Conservation (phyloP, 176 grass and related monocot species). For the Carex parvula region DNA sequence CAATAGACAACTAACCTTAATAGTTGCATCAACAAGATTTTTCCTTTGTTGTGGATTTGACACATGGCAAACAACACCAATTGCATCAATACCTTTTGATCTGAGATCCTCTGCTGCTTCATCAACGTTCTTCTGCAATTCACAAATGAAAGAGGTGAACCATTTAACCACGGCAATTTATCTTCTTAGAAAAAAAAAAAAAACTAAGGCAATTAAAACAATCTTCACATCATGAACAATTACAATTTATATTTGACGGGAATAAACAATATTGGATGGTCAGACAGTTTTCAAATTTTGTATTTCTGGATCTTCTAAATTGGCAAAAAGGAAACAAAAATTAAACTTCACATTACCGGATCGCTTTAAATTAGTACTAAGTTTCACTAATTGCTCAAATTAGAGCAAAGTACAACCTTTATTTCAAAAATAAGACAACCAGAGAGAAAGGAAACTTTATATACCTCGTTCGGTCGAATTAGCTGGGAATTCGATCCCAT, state of each 20-base stretch:
- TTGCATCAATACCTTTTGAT: slow-evolving; percentile 62
- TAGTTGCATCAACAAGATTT: slow-evolving; percentile 56
- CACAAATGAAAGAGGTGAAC: background rate
- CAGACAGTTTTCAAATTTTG: background rate
- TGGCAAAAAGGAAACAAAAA: background rate
- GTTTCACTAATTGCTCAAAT: background rate
- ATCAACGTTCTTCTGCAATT: slow-evolving; percentile 80
- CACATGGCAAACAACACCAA: slow-evolving; percentile 77
- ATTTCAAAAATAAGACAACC: background rate
- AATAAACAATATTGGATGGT: background rate
- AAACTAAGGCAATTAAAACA: background rate
- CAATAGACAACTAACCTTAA: slow-evolving; percentile 46
- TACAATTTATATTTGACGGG: background rate
- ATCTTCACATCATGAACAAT: background rate
- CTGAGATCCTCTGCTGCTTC: slow-evolving; percentile 60
- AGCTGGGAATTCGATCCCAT: background rate
- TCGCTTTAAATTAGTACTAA: background rate
- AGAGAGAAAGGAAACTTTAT: background rate
- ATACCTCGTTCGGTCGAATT: background rate
- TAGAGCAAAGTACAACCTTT: background rate
- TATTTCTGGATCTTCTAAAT: background rate
- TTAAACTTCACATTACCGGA: background rate
- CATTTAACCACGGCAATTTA: background rate
- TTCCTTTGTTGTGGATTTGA: slow-evolving; percentile 72
- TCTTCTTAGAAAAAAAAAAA: no score